A percentile compares a stretch with the other conserved stretches of the same genome.
phyloP scores from a whole-genome alignment of 2,329 filamentous ascomycete species.

The Fusarium caatingaense region DNA sequence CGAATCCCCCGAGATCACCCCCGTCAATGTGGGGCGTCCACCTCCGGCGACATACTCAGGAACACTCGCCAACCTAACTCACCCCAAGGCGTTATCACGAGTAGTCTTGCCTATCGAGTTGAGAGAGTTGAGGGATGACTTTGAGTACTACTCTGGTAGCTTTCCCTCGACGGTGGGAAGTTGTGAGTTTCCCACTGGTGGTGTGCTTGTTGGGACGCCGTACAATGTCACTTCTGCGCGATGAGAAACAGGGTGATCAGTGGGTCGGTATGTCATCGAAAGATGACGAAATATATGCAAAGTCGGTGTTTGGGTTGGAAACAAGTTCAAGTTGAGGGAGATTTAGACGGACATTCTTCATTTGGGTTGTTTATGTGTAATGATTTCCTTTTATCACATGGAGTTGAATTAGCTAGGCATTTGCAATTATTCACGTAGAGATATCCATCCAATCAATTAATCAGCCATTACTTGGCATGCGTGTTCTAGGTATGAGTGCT shows the following conservation, averaged over 20 bases:
- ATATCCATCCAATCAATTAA: conserved; percentile 39
- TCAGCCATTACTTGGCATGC: conserved; percentile 5
- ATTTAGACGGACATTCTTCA: conserved; percentile 36
- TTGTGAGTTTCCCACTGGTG: conserved; percentile 44
- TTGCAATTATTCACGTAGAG: conserved; percentile 37
- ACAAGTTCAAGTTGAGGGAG: conserved; percentile 3
- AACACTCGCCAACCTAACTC: conserved; percentile 49
- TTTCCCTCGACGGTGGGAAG: conserved; percentile 46
- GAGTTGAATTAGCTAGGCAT: conserved; percentile 36
- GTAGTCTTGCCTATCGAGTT: conserved; percentile 49
- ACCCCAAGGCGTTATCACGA: conserved; percentile 48
- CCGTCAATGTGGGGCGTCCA: conserved; percentile 38
- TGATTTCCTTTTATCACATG: conserved; percentile 11
- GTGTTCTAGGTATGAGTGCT: background rate
- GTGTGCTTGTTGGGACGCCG: conserved; percentile 26
- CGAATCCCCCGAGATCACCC: conserved; percentile 27
- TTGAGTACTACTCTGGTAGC: conserved; percentile 48
- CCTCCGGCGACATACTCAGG: conserved; percentile 44
- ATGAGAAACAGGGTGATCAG: conserved; percentile 2
- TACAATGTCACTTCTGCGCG: conserved; percentile 23
- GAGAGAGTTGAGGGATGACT: conserved; percentile 49
- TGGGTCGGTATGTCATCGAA: conserved; percentile 7
- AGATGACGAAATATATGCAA: conserved; percentile 27
- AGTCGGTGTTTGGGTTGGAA: conserved; percentile 36
- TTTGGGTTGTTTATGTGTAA: conserved; percentile 2